A percentile compares a stretch with the other conserved stretches of the same genome.
phyloP scores from a whole-genome alignment of 495 filamentous ascomycete species.

The Wilcoxina mikolae region DNA sequence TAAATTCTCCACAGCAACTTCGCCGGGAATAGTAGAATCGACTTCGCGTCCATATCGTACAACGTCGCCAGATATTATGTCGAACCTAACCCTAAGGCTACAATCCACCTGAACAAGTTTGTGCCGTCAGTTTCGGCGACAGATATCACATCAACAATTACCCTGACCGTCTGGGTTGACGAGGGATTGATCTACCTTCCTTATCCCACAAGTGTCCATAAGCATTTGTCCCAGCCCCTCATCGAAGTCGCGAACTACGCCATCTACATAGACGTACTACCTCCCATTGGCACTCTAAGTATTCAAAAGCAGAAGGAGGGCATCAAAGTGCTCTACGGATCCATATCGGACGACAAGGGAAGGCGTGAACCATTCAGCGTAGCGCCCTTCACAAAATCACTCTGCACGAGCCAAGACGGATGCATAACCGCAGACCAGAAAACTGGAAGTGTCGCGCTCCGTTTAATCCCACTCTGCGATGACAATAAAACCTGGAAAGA shows the following conservation, averaged over 20 bases:
- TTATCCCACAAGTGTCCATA: conserved; percentile 7
- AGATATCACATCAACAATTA: not conserved
- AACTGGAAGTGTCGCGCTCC: no score
- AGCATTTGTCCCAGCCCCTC: not conserved
- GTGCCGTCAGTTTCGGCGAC: no score
- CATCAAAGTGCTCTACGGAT: not conserved
- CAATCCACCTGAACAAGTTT: not conserved
- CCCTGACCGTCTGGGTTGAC: conserved; percentile 16
- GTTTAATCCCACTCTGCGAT: no score
- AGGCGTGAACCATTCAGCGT: not conserved
- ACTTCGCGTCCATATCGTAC: not conserved
- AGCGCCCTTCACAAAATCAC: not conserved
- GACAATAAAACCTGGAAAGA: no score
- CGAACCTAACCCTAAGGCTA: no score
- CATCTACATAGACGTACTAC: conserved; percentile 11
- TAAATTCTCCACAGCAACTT: conserved; percentile 15
- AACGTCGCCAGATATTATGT: not conserved
- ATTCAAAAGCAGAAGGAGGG: no score
- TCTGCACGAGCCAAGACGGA: not conserved
- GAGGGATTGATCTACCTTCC: conserved; percentile 14
- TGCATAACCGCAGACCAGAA: no score
- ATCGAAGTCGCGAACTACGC: conserved; percentile 15
- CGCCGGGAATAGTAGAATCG: conserved; percentile 7
- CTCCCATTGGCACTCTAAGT: conserved; percentile 4
- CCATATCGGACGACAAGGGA: not conserved